phyloP scores from a whole-genome alignment of 2,329 filamentous ascomycete species.

The Spiromastix sp. region DNA sequence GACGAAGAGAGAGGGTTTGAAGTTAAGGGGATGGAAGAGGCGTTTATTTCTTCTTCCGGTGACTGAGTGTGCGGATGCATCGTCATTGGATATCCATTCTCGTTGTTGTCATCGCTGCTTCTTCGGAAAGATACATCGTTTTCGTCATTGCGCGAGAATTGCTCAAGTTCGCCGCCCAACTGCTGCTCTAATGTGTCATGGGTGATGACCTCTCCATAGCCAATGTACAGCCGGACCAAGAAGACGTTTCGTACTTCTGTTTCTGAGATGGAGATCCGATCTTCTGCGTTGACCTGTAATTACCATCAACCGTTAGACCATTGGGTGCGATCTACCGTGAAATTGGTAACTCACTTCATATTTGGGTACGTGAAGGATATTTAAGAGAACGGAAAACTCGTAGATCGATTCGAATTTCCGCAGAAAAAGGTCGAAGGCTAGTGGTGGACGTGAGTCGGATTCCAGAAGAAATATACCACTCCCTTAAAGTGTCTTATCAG shows the following conservation, averaged over 20 bases:
- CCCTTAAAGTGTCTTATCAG: conserved; percentile 32
- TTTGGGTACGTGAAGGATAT: conserved; percentile 36
- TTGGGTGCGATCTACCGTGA: too few relatives aligned
- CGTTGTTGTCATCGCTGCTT: too few relatives aligned
- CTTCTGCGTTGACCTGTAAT: conserved; percentile 46
- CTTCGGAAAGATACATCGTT: not conserved
- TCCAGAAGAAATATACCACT: conserved; percentile 73
- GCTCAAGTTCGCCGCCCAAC: conserved; percentile 7
- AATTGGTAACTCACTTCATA: conserved; percentile 9
- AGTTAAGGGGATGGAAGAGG: conserved; percentile 6
- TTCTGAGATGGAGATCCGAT: conserved; percentile 37
- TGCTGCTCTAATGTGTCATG: conserved; percentile 10
- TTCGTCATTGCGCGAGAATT: not conserved
- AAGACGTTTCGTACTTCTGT: conserved; percentile 8
- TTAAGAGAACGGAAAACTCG: conserved; percentile 63
- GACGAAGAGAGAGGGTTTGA: not conserved
- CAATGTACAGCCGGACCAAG: conserved; percentile 9
- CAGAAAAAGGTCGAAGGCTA: conserved; percentile 62
- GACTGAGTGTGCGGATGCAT: not conserved
- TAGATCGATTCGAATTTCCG: conserved; percentile 59
- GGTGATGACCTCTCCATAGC: conserved; percentile 10
- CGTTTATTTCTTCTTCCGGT: not conserved
- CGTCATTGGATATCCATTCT: too few relatives aligned
- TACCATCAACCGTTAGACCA: too few relatives aligned
- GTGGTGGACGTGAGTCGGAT: conserved; percentile 53